A percentile compares a stretch with the other conserved stretches of the same genome.
Conservation (phyloP, 495 filamentous ascomycete genomes). For the Penicillium maclennaniae region DNA sequence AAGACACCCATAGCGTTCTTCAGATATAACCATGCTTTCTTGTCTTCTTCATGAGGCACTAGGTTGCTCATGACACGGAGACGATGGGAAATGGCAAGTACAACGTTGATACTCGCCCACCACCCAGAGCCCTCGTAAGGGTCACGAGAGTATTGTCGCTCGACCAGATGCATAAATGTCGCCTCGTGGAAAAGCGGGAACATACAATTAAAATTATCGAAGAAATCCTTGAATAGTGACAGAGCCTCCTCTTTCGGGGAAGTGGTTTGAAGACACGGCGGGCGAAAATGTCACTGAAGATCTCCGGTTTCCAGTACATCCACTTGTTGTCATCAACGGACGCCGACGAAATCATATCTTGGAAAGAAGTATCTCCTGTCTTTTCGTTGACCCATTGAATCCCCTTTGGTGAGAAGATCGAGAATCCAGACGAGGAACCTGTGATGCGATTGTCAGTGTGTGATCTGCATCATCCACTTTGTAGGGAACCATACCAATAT, state of each 20-base stretch:
- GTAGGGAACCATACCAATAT: slow-evolving; percentile 67
- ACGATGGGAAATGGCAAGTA: slow-evolving; percentile 84
- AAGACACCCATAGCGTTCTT: slow-evolving; percentile 95
- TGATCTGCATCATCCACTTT: background rate
- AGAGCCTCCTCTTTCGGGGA: slow-evolving; percentile 77
- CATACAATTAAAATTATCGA: slow-evolving; percentile 98
- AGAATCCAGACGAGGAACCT: slow-evolving; percentile 98
- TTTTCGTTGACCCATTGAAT: slow-evolving; percentile 99
- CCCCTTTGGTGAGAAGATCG: slow-evolving; percentile 95
- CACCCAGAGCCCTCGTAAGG: slow-evolving; percentile 96
- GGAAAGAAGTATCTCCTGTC: slow-evolving; percentile 90
- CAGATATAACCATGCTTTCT: slow-evolving; percentile 90
- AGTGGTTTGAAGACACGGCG: slow-evolving; percentile 78
- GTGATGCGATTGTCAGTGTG: slow-evolving; percentile 15
- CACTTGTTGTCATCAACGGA: slow-evolving; percentile 86
- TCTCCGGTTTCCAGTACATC: slow-evolving; percentile 94
- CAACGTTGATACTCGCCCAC: slow-evolving; percentile 97
- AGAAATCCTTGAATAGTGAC: slow-evolving; percentile 86
- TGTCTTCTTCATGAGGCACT: slow-evolving; percentile 82
- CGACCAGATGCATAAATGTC: slow-evolving; percentile 94
- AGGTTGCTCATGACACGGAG: slow-evolving; percentile 94
- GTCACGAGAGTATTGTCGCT: slow-evolving; percentile 84
- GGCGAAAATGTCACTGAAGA: slow-evolving; percentile 89
- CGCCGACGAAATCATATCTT: slow-evolving; percentile 86
- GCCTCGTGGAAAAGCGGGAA: slow-evolving; percentile 97